phyloP scores from a whole-genome alignment of 495 filamentous ascomycete genomes.

The Poronia punctata region DNA sequence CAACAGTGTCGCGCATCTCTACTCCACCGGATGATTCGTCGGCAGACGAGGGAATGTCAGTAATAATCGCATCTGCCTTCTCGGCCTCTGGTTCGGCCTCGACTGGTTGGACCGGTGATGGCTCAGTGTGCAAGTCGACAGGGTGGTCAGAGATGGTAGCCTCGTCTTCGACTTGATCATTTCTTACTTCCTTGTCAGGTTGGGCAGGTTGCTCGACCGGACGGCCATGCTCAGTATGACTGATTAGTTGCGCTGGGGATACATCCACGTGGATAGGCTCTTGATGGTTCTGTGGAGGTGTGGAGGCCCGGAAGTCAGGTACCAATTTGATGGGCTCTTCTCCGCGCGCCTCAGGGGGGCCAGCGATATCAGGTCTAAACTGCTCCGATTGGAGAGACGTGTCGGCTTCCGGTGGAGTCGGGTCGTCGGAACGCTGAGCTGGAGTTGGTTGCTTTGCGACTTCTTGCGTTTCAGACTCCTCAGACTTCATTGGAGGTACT shows the following conservation, averaged over 20 bases:
- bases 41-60: neutral
- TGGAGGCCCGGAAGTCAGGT: slow-evolving; percentile 12
- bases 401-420: slow-evolving; percentile 13
- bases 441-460: slow-evolving; percentile 14
- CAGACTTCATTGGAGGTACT: neutral
- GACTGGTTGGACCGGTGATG: neutral
- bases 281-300: slow-evolving; percentile 8
- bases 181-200: slow-evolving; percentile 31
- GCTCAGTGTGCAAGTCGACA: slow-evolving; percentile 1
- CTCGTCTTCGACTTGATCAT: slow-evolving; percentile 18
- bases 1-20: neutral
- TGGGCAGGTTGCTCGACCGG: slow-evolving; percentile 30
- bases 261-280: slow-evolving; percentile 16
- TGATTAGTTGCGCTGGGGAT: slow-evolving; percentile 28
- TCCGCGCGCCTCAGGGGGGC: no score
- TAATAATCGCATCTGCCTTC: no score
- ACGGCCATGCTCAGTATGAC: slow-evolving; percentile 32
- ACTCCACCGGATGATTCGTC: neutral
- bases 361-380: slow-evolving; percentile 1
- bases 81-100: no score
- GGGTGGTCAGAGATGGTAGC: slow-evolving; percentile 9
- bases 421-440: slow-evolving; percentile 18
- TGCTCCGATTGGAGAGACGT: slow-evolving; percentile 11
- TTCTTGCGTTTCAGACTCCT: slow-evolving; percentile 31
- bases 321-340: neutral